phyloP scores from a whole-genome alignment of 129 eudicot species.

The Flaveria ramosissima region DNA sequence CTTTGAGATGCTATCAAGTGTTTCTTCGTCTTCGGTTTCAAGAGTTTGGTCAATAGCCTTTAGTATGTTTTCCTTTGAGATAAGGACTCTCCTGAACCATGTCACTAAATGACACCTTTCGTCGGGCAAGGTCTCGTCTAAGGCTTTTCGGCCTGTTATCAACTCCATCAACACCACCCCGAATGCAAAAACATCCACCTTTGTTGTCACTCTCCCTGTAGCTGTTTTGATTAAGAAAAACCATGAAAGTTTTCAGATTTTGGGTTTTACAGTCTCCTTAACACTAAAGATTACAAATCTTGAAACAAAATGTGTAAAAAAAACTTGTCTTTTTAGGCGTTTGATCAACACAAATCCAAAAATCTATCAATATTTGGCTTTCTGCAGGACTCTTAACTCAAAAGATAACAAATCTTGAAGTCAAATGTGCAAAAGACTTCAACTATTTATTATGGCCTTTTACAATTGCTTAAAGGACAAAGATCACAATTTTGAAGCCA shows the following conservation, averaged over 20 bases:
- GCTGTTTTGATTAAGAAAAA: conserved; percentile 35
- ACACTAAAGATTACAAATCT: conserved; percentile 1
- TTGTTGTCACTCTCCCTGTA: conserved; percentile 66
- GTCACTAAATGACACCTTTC: conserved; percentile 57
- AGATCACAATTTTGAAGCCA: conserved; percentile 8
- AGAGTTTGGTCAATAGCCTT: conserved; percentile 52
- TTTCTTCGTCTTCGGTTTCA: conserved; percentile 54
- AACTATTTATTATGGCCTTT: neutral
- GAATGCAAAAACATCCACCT: conserved; percentile 61
- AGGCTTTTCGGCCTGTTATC: conserved; percentile 57
- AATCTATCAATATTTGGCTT: neutral
- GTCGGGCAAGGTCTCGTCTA: conserved; percentile 50
- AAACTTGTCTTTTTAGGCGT: neutral
- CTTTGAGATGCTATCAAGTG: conserved; percentile 47
- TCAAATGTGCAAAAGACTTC: neutral
- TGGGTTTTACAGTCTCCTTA: neutral
- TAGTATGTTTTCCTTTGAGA: conserved; percentile 49
- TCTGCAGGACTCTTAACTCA: neutral
- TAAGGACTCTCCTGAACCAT: conserved; percentile 57
- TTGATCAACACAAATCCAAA: neutral
- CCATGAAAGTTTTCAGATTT: neutral
- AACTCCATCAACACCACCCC: conserved; percentile 66
- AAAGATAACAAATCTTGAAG: neutral
- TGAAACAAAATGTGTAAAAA: neutral
- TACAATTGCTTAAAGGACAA: neutral